Conservation (phyloP, 2,329 filamentous ascomycete species). For the Cytospora piceae region DNA sequence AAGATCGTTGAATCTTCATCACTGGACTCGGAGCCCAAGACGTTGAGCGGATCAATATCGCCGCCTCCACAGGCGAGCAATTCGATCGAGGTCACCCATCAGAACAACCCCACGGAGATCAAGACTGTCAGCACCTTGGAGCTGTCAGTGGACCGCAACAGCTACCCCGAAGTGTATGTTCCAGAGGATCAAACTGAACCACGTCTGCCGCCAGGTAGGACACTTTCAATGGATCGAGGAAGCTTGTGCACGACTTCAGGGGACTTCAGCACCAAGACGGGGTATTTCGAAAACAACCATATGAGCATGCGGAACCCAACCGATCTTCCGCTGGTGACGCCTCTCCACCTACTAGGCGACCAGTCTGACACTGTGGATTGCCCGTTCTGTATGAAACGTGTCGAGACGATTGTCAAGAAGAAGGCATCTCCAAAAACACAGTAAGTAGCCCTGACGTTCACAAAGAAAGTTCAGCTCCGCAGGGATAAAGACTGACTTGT, state of each 20-base stretch:
- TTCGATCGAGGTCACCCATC: background rate
- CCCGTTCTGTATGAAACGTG: constrained; percentile 16
- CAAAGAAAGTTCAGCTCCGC: background rate
- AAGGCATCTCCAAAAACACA: constrained; percentile 8
- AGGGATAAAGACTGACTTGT: background rate
- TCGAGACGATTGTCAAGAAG: constrained; percentile 17
- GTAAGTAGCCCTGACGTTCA: background rate
- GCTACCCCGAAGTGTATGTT: constrained; percentile 14
- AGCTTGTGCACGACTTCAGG: background rate
- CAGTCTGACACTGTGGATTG: constrained; percentile 18
- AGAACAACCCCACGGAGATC: no score
- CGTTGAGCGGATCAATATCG: background rate
- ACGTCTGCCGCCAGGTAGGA: background rate
- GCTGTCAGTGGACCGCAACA: background rate
- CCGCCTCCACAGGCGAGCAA: constrained; percentile 1
- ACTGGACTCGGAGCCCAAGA: background rate
- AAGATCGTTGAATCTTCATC: background rate
- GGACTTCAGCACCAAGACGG: constrained; percentile 10
- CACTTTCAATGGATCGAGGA: background rate
- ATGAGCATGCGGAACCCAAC: constrained; percentile 1
- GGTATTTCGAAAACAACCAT: constrained; percentile 9
- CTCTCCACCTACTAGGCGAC: constrained; percentile 13
- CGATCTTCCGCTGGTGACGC: constrained; percentile 13
- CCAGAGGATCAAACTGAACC: background rate
- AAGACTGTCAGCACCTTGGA: constrained; percentile 3